Evolutionary conservation across 2,329 filamentous ascomycete genomes (phyloP), one percentile per base, ranked within the genome.

Genomic region (Aureobasidium sp.): DNA sequence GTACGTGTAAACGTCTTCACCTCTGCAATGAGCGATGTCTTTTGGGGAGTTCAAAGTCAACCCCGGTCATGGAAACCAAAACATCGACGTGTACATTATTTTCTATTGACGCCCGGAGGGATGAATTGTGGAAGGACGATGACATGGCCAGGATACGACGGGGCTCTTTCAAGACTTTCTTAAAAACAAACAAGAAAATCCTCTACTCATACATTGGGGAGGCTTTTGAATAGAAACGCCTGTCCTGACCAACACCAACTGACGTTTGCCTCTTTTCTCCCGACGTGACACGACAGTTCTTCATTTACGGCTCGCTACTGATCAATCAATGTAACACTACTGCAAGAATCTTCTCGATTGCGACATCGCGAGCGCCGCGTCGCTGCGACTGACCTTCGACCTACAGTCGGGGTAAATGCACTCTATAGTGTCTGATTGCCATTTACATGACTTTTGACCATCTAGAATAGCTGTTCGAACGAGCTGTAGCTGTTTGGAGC

Each of bases 1-100:
- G 70, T 74, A 72, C 71, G 70, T 74, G 66, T 74, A 74, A 72
- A 63, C 57, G 57, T 60, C 57, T 60, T 60, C 33, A 60, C 45
- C 57, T 49, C 45, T 45, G 31, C 57, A 60, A 60, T 60, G 44
- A 60, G 45, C 45, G 33, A 50, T 49, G 57, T 42, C 44, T 29
- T 22, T 60, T 49, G 44, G 57, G 57, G 37, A 60, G 44, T 50
- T 60, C 40, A 49, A 40, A 49, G 44, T 49, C 57, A 49, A 33
- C 35, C 45, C 44, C 57, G 57, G 57, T 60, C 57, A 42, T 60
- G 57, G 44, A 47, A 60, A 50, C 29, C 45, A 60, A 60, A 60
- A 45, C 57, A 60, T 60, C 57, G 57, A 60, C 44, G 44, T 60
- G 57, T 60, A 60, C 57, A 60, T 60, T 60, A 60, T 58, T 58